Conservation (phyloP, 192 early-diverging fungal species). For the Mortierella alpina region DNA sequence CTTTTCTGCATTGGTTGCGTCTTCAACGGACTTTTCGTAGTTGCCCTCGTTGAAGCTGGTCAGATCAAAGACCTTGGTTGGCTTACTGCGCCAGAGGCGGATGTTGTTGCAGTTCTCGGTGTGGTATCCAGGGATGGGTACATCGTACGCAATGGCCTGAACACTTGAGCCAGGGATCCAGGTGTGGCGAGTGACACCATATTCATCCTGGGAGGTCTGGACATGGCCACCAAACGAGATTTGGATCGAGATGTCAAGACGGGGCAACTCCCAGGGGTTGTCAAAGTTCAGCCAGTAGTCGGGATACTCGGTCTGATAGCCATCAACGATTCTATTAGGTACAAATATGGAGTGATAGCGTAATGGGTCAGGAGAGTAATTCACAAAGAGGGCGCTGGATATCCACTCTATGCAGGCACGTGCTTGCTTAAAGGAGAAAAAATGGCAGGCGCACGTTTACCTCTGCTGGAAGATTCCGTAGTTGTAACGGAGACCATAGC, state of each 20-base stretch:
- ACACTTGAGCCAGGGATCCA: constrained; percentile 92
- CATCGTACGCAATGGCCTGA: constrained; percentile 95
- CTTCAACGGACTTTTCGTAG: constrained; percentile 91
- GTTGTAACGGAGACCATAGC: constrained; percentile 97
- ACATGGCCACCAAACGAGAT: constrained; percentile 93
- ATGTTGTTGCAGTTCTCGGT: constrained; percentile 98
- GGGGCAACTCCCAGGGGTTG: constrained; percentile 98
- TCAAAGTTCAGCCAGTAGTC: constrained; percentile 98
- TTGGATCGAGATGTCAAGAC: constrained; percentile 90
- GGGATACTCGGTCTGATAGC: constrained; percentile 93
- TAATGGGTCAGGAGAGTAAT: not conserved
- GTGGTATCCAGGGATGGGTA: constrained; percentile 95
- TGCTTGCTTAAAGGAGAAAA: not conserved
- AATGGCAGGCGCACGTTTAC: constrained; percentile 15
- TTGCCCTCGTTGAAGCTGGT: constrained; percentile 89
- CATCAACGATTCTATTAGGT: constrained; percentile 80
- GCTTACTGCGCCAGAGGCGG: constrained; percentile 96
- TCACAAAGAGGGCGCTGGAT: no score
- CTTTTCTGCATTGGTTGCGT: constrained; percentile 93
- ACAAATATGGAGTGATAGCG: not conserved
- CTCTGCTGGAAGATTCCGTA: constrained; percentile 99
- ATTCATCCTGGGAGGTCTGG: constrained; percentile 73
- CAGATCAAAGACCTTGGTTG: constrained; percentile 88
- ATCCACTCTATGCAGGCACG: no score
- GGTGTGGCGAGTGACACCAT: constrained; percentile 70